phyloP scores from a whole-genome alignment of 495 filamentous ascomycete genomes.

The Penicillium coprophilum region DNA sequence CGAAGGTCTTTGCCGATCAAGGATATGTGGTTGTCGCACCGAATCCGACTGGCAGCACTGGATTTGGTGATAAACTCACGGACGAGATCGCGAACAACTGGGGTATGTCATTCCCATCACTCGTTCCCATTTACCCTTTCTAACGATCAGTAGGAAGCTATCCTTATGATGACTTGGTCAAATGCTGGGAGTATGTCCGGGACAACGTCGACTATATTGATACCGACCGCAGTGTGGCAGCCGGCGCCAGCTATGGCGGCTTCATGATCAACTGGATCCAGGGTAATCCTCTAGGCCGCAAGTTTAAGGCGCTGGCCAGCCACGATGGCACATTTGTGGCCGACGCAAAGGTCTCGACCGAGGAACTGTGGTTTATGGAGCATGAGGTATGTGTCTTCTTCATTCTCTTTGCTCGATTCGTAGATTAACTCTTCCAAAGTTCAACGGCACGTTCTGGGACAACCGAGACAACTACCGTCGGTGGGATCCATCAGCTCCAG shows the following conservation, averaged over 20 bases:
- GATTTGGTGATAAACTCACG: constrained; percentile 49
- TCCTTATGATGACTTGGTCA: constrained; percentile 56
- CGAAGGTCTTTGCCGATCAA: constrained; percentile 55
- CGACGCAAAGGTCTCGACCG: constrained; percentile 44
- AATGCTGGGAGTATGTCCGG: constrained; percentile 49
- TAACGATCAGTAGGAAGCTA: constrained; percentile 33
- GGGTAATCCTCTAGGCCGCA: constrained; percentile 50
- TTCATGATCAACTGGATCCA: constrained; percentile 63
- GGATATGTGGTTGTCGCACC: constrained; percentile 57
- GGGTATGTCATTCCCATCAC: constrained; percentile 30
- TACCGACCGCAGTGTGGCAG: constrained; percentile 48
- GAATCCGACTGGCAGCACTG: constrained; percentile 53
- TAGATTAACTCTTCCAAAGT: constrained; percentile 22
- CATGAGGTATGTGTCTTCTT: constrained; percentile 28
- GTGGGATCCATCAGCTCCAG: constrained; percentile 42
- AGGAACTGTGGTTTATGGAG: constrained; percentile 50
- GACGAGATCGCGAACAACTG: constrained; percentile 51
- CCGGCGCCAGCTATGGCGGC: constrained; percentile 52
- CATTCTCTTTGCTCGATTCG: constrained; percentile 14
- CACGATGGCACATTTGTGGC: constrained; percentile 49
- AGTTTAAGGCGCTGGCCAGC: constrained; percentile 54
- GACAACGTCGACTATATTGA: constrained; percentile 51
- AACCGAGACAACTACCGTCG: constrained; percentile 44
- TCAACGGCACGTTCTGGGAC: constrained; percentile 47
- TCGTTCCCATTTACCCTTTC: not conserved